Evolutionary conservation across 306 rosid genomes (phyloP).

Genomic region (Pterocarpus santalinus): DNA sequence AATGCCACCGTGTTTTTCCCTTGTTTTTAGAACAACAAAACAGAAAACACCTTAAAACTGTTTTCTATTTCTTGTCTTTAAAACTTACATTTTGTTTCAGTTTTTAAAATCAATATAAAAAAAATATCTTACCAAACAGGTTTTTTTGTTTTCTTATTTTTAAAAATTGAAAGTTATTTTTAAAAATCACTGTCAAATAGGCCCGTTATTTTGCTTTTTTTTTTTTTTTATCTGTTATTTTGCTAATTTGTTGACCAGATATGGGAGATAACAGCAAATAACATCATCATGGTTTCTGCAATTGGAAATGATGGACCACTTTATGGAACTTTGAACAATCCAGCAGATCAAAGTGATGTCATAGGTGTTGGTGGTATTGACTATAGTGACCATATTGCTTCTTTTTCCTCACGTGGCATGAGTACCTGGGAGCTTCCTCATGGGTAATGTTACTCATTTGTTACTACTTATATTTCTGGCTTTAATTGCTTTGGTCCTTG

Average conservation of each 20-base stretch:
- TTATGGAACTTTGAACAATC: conserved; percentile 96
- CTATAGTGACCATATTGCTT: conserved; percentile 97
- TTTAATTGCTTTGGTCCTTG: conserved; percentile 3
- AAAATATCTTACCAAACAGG: too few relatives aligned
- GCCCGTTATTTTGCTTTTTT: too few relatives aligned
- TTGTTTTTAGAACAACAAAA: too few relatives aligned
- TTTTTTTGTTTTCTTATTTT: too few relatives aligned
- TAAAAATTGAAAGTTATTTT: too few relatives aligned
- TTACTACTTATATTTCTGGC: conserved; percentile 30
- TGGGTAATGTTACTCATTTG: conserved; percentile 63
- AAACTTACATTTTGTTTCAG: too few relatives aligned
- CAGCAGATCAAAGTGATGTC: conserved; percentile 97
- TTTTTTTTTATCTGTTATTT: conserved; percentile 7
- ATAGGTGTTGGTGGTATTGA: conserved; percentile 99
- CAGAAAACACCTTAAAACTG: too few relatives aligned
- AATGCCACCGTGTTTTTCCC: too few relatives aligned
- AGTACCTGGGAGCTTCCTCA: conserved; percentile 99
- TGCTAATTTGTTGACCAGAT: conserved; percentile 64
- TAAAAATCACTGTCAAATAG: too few relatives aligned
- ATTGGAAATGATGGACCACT: conserved; percentile 99
- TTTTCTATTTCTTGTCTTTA: too few relatives aligned
- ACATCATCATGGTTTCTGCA: conserved; percentile 97
- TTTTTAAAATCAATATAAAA: too few relatives aligned
- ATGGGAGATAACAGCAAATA: conserved; percentile 98
- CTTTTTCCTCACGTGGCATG: conserved; percentile 99